phyloP scores from a whole-genome alignment of 139 green algal species.

The Microglena sp. region DNA sequence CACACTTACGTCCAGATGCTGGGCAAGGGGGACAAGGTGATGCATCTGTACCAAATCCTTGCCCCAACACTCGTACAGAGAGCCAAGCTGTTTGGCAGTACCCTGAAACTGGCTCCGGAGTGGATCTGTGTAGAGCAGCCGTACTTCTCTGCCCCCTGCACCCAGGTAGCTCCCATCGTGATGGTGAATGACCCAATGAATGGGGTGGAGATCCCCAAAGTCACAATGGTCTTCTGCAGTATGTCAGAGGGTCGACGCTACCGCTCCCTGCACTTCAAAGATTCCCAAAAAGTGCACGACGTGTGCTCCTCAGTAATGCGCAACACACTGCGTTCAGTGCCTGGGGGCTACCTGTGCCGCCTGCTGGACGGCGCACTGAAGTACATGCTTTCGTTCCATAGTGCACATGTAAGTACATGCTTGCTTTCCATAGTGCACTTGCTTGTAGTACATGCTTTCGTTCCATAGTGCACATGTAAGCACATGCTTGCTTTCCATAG shows the following conservation, averaged over 20 bases:
- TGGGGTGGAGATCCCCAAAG: too few species aligned
- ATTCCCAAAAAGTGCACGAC: constrained; percentile 3
- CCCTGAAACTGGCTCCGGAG: neutral
- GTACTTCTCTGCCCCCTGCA: constrained; percentile 9
- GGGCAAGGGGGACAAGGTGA: too few species aligned
- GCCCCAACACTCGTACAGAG: neutral
- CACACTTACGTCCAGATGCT: too few species aligned
- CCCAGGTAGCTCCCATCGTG: too few species aligned
- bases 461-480: too few species aligned
- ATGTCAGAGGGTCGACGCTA: constrained; percentile 15
- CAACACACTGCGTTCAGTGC: too few species aligned
- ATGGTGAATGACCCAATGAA: too few species aligned
- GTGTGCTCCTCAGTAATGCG: too few species aligned
- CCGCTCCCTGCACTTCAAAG: neutral
- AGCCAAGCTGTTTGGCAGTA: constrained; percentile 14
- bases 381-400: constrained; percentile 39
- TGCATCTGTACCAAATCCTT: constrained; percentile 10
- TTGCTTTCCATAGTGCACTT: too few species aligned
- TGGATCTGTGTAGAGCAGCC: constrained; percentile 8
- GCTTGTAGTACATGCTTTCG: too few species aligned
- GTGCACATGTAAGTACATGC: constrained; percentile 12
- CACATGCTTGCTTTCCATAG: too few species aligned
- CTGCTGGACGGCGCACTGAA: constrained; percentile 33
- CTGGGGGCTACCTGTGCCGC: constrained; percentile 34
- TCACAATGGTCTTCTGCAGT: constrained; percentile 10